These are phyloP conservation scores for Sambucus nigra DNA, from an alignment of 129 eudicot genomes.

Conservation along the genomic window DNA sequence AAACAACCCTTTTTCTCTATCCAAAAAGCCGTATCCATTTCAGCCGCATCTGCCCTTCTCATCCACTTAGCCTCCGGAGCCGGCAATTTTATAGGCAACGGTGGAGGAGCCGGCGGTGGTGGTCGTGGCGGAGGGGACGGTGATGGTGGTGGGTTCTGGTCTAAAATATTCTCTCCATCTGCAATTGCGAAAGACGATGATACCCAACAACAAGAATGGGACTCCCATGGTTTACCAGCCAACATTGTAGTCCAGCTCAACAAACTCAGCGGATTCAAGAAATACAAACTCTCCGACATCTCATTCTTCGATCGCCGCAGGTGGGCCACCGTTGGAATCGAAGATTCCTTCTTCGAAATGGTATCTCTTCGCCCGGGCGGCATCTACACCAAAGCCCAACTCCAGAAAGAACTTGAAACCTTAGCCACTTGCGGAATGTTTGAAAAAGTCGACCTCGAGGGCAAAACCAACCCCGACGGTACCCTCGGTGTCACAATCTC, in stretches of 20 bases:
- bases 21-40: slow-evolving; percentile 8
- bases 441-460: slow-evolving; percentile 68
- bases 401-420: slow-evolving; percentile 79
- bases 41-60: slow-evolving; percentile 20
- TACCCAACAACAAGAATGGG: slow-evolving; percentile 44
- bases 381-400: slow-evolving; percentile 63
- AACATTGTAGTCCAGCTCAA: slow-evolving; percentile 44
- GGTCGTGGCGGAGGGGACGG: slow-evolving; percentile 39
- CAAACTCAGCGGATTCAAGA: slow-evolving; percentile 66
- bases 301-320: slow-evolving; percentile 35
- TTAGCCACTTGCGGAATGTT: slow-evolving; percentile 82
- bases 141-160: slow-evolving; percentile 59
- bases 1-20: background rate
- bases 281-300: slow-evolving; percentile 62
- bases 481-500: slow-evolving; percentile 40
- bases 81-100: background rate
- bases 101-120: slow-evolving; percentile 23
- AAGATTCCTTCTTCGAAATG: slow-evolving; percentile 74
- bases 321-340: slow-evolving; percentile 31
- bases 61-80: background rate
- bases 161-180: slow-evolving; percentile 23
- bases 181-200: slow-evolving; percentile 65
- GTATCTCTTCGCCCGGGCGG: slow-evolving; percentile 67
- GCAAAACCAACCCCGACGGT: slow-evolving; percentile 74
- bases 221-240: slow-evolving; percentile 66